Evolutionary conservation across 1,139 yeast species (phyloP), one percentile per base, ranked within the genome.

Genomic region (Geotrichum phurueaensis): DNA sequence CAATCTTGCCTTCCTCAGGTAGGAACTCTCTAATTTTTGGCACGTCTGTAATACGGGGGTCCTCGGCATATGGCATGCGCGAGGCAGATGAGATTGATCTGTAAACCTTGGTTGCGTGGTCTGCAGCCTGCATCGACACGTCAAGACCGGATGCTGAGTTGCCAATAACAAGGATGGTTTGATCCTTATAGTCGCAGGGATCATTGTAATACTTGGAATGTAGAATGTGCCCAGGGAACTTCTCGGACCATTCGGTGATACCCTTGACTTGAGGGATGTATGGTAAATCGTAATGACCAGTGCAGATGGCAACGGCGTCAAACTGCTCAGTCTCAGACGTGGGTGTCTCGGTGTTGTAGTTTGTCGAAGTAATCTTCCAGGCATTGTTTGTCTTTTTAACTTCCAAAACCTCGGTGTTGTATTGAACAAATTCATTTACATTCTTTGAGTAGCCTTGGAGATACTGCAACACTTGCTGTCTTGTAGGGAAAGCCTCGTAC

Each of bases 61-160:
- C 67, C 1, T 76, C 76, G 60, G 73, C 75, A 25, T 72, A 59
- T 12, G 63, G 61, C 60, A 56, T 56, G 15, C 31, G n/a, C 6
- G 60, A 54, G 9, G 54, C 54, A 7, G 60, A 22, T 9, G 82
- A 68, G 51, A 75, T 75, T 62, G 85, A 82, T 66, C 81, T 78
- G 70, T 79, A 80, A 18, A 83, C 75, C 54, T 73, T 69, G 3
- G 72, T 65, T 47, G 82, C 77, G 1, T 69, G 69, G 3, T 76
- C 73, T 1, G 79, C 77, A 45, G 82, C 64, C 68, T 85, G 88
- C 62, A 76, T 78, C 0, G 84, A 79, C 58, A 85, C 76, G 67
- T 85, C 90, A 10, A 79, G 75, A 1, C 86, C 89, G 5, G 87
- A 82, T 13, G 87, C 84, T 0, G 85, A 82, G 65, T 82, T 82